Evolutionary conservation across 192 early-diverging fungal genomes (phyloP).

Genomic region (Coemansia furcata): DNA sequence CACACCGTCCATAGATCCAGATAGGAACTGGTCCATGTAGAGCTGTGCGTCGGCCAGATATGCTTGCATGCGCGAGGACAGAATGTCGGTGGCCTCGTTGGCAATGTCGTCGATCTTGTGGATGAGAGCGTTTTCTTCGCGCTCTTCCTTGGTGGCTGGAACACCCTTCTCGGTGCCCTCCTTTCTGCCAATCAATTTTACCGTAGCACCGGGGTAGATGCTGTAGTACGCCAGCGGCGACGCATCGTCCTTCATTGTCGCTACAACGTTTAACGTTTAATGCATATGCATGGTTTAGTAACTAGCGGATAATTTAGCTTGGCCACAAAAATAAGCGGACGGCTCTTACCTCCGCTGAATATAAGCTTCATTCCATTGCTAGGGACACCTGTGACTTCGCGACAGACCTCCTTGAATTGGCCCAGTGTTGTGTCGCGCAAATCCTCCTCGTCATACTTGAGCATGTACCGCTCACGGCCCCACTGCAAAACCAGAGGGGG

Average conservation of each 20-base stretch:
- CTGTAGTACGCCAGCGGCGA: constrained; percentile 70
- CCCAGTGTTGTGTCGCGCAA: constrained; percentile 62
- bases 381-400: constrained; percentile 73
- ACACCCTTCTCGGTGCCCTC: constrained; percentile 34
- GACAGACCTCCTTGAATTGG: constrained; percentile 72
- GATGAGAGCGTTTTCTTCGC: constrained; percentile 44
- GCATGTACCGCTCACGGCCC: constrained; percentile 50
- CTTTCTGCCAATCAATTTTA: constrained; percentile 69
- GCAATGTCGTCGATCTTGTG: constrained; percentile 51
- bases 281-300: not conserved
- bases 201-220: constrained; percentile 66
- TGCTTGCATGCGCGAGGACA: constrained; percentile 51
- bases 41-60: constrained; percentile 50
- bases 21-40: constrained; percentile 46
- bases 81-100: constrained; percentile 39
- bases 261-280: constrained; percentile 24
- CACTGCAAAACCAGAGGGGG: constrained; percentile 51
- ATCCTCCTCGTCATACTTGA: constrained; percentile 49
- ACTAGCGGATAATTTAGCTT: not conserved
- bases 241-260: constrained; percentile 73
- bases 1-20: constrained; percentile 26
- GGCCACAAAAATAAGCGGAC: not conserved
- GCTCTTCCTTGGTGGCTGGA: constrained; percentile 42
- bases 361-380: constrained; percentile 70
- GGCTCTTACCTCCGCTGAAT: constrained; percentile 66